Evolutionary conservation across 805 yeast species (phyloP).

Genomic region (Candida chilensis): DNA sequence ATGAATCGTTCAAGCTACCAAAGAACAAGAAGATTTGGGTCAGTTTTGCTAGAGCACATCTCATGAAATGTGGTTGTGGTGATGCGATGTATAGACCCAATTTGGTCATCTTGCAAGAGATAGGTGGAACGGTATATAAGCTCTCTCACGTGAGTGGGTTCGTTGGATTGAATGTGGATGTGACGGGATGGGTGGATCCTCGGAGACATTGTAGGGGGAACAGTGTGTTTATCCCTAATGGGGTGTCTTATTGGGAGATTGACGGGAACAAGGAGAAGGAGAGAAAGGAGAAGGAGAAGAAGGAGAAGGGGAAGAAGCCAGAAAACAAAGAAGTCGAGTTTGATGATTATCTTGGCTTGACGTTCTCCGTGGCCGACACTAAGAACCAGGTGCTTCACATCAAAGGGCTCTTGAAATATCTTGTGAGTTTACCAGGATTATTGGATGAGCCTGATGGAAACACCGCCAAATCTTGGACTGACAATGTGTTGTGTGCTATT

Average conservation of each 20-base stretch:
- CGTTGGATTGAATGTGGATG: background rate
- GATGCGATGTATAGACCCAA: conserved; percentile 33
- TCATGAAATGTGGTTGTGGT: conserved; percentile 35
- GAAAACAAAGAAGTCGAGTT: too few species aligned
- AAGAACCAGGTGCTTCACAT: conserved; percentile 25
- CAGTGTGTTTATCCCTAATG: conserved; percentile 25
- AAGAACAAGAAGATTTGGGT: conserved; percentile 32
- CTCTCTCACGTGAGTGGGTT: too few species aligned
- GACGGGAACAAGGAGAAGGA: too few species aligned
- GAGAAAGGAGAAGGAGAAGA: too few species aligned
- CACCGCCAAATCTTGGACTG: too few species aligned
- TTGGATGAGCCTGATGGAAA: too few species aligned
- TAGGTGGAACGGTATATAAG: conserved; percentile 19
- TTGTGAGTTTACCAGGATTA: too few species aligned
- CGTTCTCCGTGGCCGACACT: conserved; percentile 25
- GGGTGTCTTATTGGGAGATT: conserved; percentile 21
- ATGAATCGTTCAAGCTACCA: conserved; percentile 8
- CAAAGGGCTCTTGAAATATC: conserved; percentile 19
- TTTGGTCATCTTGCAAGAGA: conserved; percentile 23
- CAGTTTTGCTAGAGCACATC: conserved; percentile 35
- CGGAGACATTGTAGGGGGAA: conserved; percentile 6
- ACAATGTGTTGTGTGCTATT: too few species aligned
- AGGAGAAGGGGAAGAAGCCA: too few species aligned
- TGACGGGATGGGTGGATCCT: background rate
- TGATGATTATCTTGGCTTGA: conserved; percentile 19